phyloP scores from a whole-genome alignment of 768 basidiomycete genomes.

The Pleurotus sapidus region DNA sequence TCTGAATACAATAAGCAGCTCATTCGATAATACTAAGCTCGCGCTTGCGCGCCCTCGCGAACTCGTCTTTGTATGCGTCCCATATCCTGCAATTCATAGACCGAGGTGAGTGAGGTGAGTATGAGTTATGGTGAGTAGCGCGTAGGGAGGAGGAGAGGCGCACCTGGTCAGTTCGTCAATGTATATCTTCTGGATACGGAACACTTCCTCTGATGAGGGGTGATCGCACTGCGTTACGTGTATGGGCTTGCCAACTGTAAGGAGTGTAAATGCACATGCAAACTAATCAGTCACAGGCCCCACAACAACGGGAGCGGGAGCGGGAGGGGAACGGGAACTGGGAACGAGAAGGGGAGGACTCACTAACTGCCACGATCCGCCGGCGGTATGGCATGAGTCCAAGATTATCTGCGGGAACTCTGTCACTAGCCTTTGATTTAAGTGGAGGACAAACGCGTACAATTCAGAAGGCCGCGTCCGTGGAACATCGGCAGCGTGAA shows the following conservation, averaged over 20 bases:
- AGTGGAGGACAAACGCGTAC: constrained; percentile 39
- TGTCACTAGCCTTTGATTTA: background rate
- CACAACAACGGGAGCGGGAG: background rate
- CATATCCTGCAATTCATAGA: constrained; percentile 67
- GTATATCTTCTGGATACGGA: constrained; percentile 77
- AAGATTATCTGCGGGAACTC: constrained; percentile 66
- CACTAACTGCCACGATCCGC: constrained; percentile 93
- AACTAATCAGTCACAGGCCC: background rate
- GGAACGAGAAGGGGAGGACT: constrained; percentile 34
- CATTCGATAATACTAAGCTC: constrained; percentile 80
- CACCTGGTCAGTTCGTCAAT: constrained; percentile 91
- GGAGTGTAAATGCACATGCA: too few relatives aligned
- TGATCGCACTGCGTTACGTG: constrained; percentile 72
- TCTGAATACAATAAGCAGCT: constrained; percentile 10
- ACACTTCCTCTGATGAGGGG: constrained; percentile 80
- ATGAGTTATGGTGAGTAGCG: too few relatives aligned
- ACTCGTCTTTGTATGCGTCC: constrained; percentile 94
- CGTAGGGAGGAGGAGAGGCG: constrained; percentile 18
- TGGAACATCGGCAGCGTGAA: constrained; percentile 98
- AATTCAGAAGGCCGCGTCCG: constrained; percentile 92
- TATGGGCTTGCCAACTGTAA: constrained; percentile 84
- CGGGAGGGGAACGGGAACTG: too few relatives aligned
- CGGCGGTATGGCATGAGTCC: constrained; percentile 95
- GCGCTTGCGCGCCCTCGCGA: constrained; percentile 76
- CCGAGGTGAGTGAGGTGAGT: too few relatives aligned